Evolutionary conservation across 495 filamentous ascomycete species (phyloP), one percentile per base, ranked within the genome.

Genomic region (Lindgomyces ingoldianus): DNA sequence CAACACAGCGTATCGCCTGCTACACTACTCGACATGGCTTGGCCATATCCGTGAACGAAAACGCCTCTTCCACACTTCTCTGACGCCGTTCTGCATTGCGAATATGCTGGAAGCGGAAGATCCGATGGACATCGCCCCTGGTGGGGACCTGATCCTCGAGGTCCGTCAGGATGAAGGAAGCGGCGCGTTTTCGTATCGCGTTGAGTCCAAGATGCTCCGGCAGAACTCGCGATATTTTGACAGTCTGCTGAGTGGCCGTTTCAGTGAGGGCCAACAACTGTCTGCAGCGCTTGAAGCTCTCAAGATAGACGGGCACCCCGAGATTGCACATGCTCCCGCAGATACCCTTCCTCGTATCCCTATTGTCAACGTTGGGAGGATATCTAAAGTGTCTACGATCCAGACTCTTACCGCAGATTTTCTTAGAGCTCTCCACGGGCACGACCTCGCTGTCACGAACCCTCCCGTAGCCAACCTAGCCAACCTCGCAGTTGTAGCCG

Each of bases 401-500:
- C 76, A 81, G 45, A 62, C 62, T n/a, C 77, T 81, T 8, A 80
- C 85, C 27, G 73, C 74, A 22, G 85, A 88, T 65, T 79, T 89
- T 36, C 62, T 89, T 27, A 70, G 78, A 9, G 76, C 86, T 6
- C 73, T 89, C 10, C 87, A 89, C 71, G 76, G 79, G 18, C 62
- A 68, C 4, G 76, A 77, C 24, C 69, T 74, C 26, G 62, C 67
- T 27, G 47, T 63, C 8, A 19, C 51, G 16, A 64, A 46, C 16
- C 72, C 70, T 55, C 72, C 81, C 11, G 76, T 88, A 63, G 67
- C 76, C 6, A 82, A 83, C 53, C 73, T 89, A 8, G 81, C 85
- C 10, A 81, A 85, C n/a, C 74, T 90, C 24, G 81, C 83, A 14
- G 77, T 89, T n/a, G 76, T 89, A 25, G 86, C 85, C 1, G 88